phyloP scores from a whole-genome alignment of 257 asterid genomes.

The Solanum chiquidenum region DNA sequence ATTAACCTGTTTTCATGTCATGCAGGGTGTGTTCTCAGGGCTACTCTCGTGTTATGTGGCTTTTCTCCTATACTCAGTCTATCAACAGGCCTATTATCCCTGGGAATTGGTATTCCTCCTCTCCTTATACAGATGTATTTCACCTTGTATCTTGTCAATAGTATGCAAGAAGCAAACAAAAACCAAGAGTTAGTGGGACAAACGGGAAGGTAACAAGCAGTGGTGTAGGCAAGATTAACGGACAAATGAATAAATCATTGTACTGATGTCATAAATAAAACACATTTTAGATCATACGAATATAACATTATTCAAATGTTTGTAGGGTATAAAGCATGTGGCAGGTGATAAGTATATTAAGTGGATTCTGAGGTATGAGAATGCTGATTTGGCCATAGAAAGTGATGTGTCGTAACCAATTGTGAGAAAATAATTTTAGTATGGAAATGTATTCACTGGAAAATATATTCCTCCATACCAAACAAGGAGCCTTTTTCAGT shows the following conservation, averaged over 20 bases:
- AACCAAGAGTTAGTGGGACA: neutral
- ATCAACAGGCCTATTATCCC: conserved; percentile 67
- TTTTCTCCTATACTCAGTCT: conserved; percentile 63
- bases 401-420: neutral
- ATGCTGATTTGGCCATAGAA: neutral
- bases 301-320: neutral
- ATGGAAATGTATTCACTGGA: neutral
- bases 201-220: neutral
- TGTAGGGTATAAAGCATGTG: neutral
- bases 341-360: neutral
- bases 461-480: neutral
- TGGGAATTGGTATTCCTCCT: conserved; percentile 67
- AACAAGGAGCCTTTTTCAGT: neutral
- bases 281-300: neutral
- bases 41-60: conserved; percentile 42
- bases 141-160: neutral
- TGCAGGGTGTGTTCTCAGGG: conserved; percentile 48
- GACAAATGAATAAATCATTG: neutral
- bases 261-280: neutral
- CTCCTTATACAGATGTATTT: neutral
- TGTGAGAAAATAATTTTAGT: neutral
- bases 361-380: neutral
- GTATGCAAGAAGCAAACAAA: neutral
- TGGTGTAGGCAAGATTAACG: neutral
- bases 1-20: neutral